Evolutionary conservation across 805 yeast species (phyloP), one percentile per base, ranked within the genome.

Genomic region (Teunomyces tritomae): DNA sequence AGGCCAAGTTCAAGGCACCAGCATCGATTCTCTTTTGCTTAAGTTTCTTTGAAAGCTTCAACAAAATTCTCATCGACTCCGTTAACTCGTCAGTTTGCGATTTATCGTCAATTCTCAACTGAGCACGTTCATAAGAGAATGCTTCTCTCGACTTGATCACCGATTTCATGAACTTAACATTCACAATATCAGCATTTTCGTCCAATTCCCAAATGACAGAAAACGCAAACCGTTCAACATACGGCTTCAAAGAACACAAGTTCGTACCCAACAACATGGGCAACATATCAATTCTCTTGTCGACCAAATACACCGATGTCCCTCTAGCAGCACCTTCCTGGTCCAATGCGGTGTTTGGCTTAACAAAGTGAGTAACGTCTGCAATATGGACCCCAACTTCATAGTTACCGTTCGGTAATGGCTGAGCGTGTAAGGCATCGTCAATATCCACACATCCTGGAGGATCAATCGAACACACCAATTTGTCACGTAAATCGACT

Each of bases 311-410:
- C 2, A 94, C 97, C 4, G 99, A 91, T 0, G 99, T 94, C 59
- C 97, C 98, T 69, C 99, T 82, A 1, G 96, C 79, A 0, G 98
- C 96, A 67, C 97, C 99, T 70, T 94, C 99, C 39, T 82, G 85
- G 64, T 94, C 99, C 50, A 94, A 75, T 0, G 98, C 84, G 3
- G 97, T 89, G 52, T 84, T 86, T 0, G 99, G 85, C 67, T 90
- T 89, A 40, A 94, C 99, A 62, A 94, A 94, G 70, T 94, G 96
- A 1, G 98, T 89, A 28, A 94, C 99, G 70, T 94, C 99, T 8
- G 99, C 99, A 72, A 94, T 94, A 63, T 94, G 99, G 28, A 94
- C 99, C 61, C 99, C 99, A 48, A 94, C 96, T 65, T 94, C 96
- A 74, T 80, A 90, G 63, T 92, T 89, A 0, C 99, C 99, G 64